Evolutionary conservation across 208 protist genomes (phyloP).

Genomic region (Crithidia bombi): DNA sequence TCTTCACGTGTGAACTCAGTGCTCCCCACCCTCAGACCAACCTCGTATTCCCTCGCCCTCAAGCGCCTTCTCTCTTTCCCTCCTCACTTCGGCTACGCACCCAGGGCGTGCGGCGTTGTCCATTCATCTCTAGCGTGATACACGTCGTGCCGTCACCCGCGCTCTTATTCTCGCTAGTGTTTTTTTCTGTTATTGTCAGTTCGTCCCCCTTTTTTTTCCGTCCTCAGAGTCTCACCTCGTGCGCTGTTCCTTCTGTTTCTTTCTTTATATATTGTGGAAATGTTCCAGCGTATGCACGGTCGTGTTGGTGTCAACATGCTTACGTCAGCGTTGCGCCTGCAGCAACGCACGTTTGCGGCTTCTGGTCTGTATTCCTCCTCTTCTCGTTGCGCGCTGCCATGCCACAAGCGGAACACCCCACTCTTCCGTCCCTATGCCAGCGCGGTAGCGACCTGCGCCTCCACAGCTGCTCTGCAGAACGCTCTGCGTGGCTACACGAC

Average conservation of each 20-base stretch:
- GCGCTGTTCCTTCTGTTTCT: not conserved
- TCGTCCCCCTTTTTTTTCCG: not conserved
- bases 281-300: constrained; percentile 22
- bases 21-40: too few relatives aligned
- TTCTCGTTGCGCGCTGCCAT: not conserved
- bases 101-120: too few relatives aligned
- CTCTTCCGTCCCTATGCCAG: not conserved
- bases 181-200: too few relatives aligned
- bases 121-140: too few relatives aligned
- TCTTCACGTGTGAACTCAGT: too few relatives aligned
- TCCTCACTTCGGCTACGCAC: too few relatives aligned
- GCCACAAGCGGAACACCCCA: too few relatives aligned
- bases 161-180: too few relatives aligned
- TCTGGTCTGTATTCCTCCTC: constrained; percentile 3
- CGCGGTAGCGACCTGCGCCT: not conserved
- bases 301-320: constrained; percentile 20
- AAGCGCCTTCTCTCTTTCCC: too few relatives aligned
- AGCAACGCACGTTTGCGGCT: constrained; percentile 12
- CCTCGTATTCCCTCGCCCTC: too few relatives aligned
- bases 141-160: too few relatives aligned
- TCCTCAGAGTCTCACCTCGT: too few relatives aligned
- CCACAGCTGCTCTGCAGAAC: constrained; percentile 14
- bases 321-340: constrained; percentile 18
- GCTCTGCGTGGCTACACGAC: constrained; percentile 24
- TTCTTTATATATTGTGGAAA: constrained; percentile 4